Conservation (phyloP, 2,329 filamentous ascomycete species). For the Zelopaecilomyces penicillatus region DNA sequence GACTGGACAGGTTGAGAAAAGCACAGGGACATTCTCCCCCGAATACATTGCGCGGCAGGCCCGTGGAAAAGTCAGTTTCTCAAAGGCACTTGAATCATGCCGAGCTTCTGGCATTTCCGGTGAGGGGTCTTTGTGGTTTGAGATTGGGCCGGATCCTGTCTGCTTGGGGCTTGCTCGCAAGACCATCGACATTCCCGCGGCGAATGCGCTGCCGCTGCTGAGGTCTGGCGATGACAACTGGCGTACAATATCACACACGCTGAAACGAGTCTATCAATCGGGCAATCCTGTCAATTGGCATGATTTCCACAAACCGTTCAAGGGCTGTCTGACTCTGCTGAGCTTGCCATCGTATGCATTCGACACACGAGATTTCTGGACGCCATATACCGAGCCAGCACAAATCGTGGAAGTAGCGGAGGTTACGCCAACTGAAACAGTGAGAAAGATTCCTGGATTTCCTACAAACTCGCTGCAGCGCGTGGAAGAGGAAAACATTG, state of each 20-base stretch:
- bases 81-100: neutral
- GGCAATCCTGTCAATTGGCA: neutral
- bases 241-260: neutral
- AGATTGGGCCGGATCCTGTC: neutral
- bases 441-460: neutral
- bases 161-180: neutral
- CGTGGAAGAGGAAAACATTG: neutral
- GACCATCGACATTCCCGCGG: neutral
- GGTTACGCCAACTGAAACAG: neutral
- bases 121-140: neutral
- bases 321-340: neutral
- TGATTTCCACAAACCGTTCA: neutral
- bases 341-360: constrained; percentile 2
- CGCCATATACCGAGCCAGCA: neutral
- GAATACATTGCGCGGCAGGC: neutral
- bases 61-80: neutral
- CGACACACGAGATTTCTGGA: constrained; percentile 2
- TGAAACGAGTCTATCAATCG: neutral
- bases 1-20: neutral
- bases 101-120: neutral
- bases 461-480: neutral
- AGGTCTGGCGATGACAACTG: neutral
- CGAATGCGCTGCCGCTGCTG: neutral
- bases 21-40: neutral
- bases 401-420: neutral